Base-by-base conservation (phyloP, 768 basidiomycete species). In the Leccinum boreale region DNA sequence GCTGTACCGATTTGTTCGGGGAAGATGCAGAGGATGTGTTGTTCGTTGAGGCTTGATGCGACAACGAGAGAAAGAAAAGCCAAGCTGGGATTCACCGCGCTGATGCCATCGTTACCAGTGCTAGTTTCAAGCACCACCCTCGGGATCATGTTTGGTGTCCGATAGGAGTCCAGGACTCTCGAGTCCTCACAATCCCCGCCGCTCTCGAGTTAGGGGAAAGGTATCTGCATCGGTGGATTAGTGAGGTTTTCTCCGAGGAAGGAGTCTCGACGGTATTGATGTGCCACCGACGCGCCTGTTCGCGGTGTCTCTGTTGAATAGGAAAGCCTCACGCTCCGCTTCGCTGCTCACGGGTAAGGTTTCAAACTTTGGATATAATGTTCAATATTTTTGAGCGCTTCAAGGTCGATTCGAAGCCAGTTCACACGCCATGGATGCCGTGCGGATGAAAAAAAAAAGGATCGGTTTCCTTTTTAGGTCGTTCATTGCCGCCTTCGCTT, bases 41-140 rank as follows among this genome's bases (percentile, higher is more conserved):
- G 42, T 19, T 6, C 35, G 9, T n/a, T 17, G 47, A 26, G 17
- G 8, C 12, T 42, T 35, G 23, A 42, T 31, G 44, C 26, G 35
- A 47, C n/a, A 31, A 5, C n/a, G 3, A n/a, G 11, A 15, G 39
- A 19, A 35, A 11, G 49, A 29, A 29, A 23, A 6, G 11, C n/a
- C 14, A 28, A 39, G 15, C 39, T n/a, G 33, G 51, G 53, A 52
- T 31, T 31, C 51, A 46, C 42, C 28, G 19, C 23, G 26, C 35
- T 62, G 61, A 57, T 44, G 24, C 50, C 52, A 49, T 52, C 33
- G 35, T 33, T 28, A 42, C 23, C 49, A 21, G 51, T 53, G 33
- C 42, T 31, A 21, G 21, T 39, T 50, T 44, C 42, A 17, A 12
- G 23, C 36, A 26, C 29, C 29, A 29, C 47, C 53, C 24, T 47